phyloP scores from a whole-genome alignment of 495 filamentous ascomycete genomes.

The Lophium mytilinum region DNA sequence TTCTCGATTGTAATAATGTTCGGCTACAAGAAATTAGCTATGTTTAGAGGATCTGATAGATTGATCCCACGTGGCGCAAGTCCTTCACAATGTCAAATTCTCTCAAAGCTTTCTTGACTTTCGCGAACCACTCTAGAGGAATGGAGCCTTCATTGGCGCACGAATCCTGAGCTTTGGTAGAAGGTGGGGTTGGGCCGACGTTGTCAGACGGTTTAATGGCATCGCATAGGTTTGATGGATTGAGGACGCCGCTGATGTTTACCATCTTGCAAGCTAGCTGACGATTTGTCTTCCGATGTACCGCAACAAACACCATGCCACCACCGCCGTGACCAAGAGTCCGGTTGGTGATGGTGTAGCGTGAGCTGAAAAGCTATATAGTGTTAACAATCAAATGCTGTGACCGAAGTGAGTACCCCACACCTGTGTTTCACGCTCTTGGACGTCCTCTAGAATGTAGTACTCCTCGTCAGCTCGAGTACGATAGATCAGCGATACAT shows the following conservation, averaged over 20 bases:
- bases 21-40: constrained; percentile 27
- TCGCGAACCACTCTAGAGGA: constrained; percentile 10
- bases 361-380: constrained; percentile 21
- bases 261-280: constrained; percentile 40
- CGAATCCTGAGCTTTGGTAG: too few species aligned
- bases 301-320: constrained; percentile 30
- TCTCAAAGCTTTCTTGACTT: constrained; percentile 17
- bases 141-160: neutral
- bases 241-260: constrained; percentile 6
- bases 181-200: too few species aligned
- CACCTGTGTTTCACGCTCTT: constrained; percentile 20
- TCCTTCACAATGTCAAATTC: constrained; percentile 36
- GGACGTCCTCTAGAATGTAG: constrained; percentile 3
- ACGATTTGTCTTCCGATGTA: constrained; percentile 24
- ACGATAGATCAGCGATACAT: constrained; percentile 9
- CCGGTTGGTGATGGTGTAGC: constrained; percentile 29
- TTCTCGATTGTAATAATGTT: constrained; percentile 42
- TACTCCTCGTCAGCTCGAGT: neutral
- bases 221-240: too few species aligned
- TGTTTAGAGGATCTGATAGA: neutral
- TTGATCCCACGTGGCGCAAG: constrained; percentile 33
- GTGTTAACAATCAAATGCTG: neutral
- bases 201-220: too few species aligned
- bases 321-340: constrained; percentile 32
- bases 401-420: neutral